Base-by-base conservation (phyloP, 75 land plant species). In the Chamaecyparis obtusa region DNA sequence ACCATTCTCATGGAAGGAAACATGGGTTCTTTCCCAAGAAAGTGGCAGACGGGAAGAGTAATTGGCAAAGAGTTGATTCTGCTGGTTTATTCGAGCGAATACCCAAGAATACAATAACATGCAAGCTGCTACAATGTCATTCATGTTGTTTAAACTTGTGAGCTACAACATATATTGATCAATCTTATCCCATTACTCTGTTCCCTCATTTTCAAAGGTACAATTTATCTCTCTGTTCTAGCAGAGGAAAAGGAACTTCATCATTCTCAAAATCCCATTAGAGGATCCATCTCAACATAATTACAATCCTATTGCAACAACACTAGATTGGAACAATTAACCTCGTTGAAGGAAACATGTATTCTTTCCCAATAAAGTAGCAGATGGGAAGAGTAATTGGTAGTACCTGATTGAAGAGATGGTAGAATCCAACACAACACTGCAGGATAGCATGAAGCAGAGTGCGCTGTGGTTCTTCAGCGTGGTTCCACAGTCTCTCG, bases 391-490 rank as follows among this genome's bases (percentile, higher is more conserved):
- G 46, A n/a, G 15, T 74, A 74, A 30, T 74, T 33, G 76, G 16
- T 74, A 19, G 24, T 55, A 96, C 98, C 95, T 92, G 94, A 80
- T 92, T 93, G 86, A 95, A 91, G 54, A 97, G 99, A 86, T 97
- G 99, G 86, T 97, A 92, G 78, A 97, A 90, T 5, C 96, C 99
- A 13, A 97, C 97, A 43, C 97, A 91, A 83, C 97, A 97, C 85
- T 97, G 99, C 7, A 97, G 92, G 69, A 97, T 90, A 24, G 93
- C 99, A 83, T 97, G 99, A n/a, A 94, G 74, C 1, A 96, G 85
- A 54, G 94, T 94, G 24, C 99, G 89, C 4, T 43, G 77, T 1
- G 99, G 99, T 85, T 97, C 99, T 14, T 93, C 89, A 1, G 99
- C 93, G 14, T 67, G 82, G 90, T 94, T 86, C 99, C 99, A 97